Conservation (phyloP, 2,329 filamentous ascomycete species). For the Paecilomyces dactylethromorphus region DNA sequence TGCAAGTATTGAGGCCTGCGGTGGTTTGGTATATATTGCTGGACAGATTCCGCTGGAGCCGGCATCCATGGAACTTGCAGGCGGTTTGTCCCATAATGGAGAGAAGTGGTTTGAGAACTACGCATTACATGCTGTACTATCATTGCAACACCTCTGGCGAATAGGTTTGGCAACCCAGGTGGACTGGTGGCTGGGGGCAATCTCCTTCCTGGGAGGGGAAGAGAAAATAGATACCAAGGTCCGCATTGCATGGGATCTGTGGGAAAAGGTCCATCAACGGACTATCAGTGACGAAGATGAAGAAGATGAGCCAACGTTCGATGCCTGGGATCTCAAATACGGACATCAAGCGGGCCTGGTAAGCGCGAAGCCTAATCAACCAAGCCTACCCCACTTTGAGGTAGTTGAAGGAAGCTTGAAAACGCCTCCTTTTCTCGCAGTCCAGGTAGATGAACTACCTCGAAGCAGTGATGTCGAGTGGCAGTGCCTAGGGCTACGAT, state of each 20-base stretch:
- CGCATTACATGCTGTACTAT: constrained; percentile 57
- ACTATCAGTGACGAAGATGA: constrained; percentile 22
- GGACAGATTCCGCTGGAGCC: constrained; percentile 89
- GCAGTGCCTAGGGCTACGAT: constrained; percentile 61
- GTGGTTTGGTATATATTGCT: constrained; percentile 59
- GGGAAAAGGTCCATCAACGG: constrained; percentile 34
- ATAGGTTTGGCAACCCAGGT: constrained; percentile 68
- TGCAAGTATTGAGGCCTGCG: constrained; percentile 12
- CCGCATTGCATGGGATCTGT: constrained; percentile 34
- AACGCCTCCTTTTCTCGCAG: constrained; percentile 64
- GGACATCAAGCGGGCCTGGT: constrained; percentile 43
- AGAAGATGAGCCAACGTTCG: constrained; percentile 43
- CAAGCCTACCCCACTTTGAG: constrained; percentile 19
- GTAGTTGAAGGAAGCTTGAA: constrained; percentile 15
- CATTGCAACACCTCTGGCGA: constrained; percentile 84
- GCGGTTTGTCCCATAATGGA: constrained; percentile 12
- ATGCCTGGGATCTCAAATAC: constrained; percentile 51
- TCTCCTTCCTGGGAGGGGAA: constrained; percentile 63
- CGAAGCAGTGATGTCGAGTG: constrained; percentile 73
- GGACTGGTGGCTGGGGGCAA: constrained; percentile 65
- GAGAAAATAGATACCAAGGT: constrained; percentile 28
- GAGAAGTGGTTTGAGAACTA: constrained; percentile 33
- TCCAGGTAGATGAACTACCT: constrained; percentile 71
- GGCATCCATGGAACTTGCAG: constrained; percentile 58
- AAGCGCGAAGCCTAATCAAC: constrained; percentile 16